Evolutionary conservation across 495 filamentous ascomycete species (phyloP).

Genomic region (Penicillium dipodomyicola): DNA sequence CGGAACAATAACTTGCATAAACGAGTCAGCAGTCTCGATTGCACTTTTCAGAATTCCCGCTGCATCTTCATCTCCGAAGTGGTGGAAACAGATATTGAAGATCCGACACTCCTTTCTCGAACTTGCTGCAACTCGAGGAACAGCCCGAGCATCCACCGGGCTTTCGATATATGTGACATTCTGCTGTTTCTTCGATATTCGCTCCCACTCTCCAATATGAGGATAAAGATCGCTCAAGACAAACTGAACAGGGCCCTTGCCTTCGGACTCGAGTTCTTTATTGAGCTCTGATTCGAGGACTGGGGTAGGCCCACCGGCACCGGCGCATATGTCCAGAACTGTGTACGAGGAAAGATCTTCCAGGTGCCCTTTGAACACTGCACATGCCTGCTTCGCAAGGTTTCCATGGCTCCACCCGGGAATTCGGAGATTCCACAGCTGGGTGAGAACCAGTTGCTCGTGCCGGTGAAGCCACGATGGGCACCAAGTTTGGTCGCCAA

Average conservation of each 20-base stretch:
- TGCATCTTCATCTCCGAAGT: conserved; percentile 65
- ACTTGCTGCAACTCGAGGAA: conserved; percentile 17
- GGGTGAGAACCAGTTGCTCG: conserved; percentile 34
- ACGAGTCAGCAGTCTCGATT: conserved; percentile 59
- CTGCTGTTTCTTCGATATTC: conserved; percentile 45
- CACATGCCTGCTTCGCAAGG: conserved; percentile 25
- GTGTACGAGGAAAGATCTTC: conserved; percentile 44
- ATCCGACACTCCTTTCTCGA: conserved; percentile 53
- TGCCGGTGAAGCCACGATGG: conserved; percentile 30
- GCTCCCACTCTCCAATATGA: conserved; percentile 59
- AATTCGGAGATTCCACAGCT: conserved; percentile 32
- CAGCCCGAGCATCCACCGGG: conserved; percentile 60
- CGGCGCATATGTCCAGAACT: conserved; percentile 73
- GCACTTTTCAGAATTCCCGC: conserved; percentile 58
- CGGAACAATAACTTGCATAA: conserved; percentile 45
- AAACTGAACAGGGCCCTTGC: conserved; percentile 51
- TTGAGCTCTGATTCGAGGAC: conserved; percentile 60
- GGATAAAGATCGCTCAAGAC: conserved; percentile 69
- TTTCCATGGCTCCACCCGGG: conserved; percentile 23
- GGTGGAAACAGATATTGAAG: conserved; percentile 74
- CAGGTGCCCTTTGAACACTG: conserved; percentile 47
- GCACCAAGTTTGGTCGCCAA: conserved; percentile 39
- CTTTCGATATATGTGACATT: conserved; percentile 54
- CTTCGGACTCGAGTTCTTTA: conserved; percentile 30
- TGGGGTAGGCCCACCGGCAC: conserved; percentile 66